phyloP scores from a whole-genome alignment of 768 basidiomycete genomes.

The Hydnomerulius pinastri region DNA sequence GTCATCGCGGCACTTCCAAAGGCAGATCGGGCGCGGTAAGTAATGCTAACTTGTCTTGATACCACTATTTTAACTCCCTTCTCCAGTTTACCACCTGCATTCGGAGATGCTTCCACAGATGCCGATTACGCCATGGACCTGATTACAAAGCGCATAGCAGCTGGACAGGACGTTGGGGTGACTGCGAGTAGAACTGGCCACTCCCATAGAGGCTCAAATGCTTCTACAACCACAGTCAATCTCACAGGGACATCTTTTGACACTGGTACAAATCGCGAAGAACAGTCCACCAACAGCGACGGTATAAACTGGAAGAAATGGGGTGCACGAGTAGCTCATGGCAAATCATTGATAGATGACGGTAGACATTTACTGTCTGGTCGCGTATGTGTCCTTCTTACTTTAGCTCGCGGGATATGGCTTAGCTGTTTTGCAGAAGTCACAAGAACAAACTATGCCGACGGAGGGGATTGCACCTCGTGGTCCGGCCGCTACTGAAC shows the following conservation, averaged over 20 bases:
- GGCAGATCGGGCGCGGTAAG: conserved; percentile 48
- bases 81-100: conserved; percentile 46
- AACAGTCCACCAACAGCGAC: conserved; percentile 8
- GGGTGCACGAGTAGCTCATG: conserved; percentile 46
- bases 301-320: conserved; percentile 59
- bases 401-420: conserved; percentile 6
- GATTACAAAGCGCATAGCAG: conserved; percentile 58
- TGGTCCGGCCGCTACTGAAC: conserved; percentile 13
- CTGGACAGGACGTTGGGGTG: conserved; percentile 51
- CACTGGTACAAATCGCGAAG: background rate
- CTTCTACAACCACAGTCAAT: conserved; percentile 11
- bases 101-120: conserved; percentile 62
- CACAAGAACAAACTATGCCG: background rate
- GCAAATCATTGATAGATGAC: conserved; percentile 46
- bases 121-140: conserved; percentile 72
- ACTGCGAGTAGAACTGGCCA: conserved; percentile 23
- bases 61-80: background rate
- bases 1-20: conserved; percentile 53
- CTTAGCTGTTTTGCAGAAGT: conserved; percentile 10
- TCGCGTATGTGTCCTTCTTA: conserved; percentile 32
- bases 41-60: background rate
- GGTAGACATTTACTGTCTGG: conserved; percentile 41
- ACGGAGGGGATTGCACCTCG: background rate
- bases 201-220: conserved; percentile 16
- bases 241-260: background rate